These are phyloP conservation scores for Mycena vulgaris DNA, from an alignment of 768 basidiomycete genomes.

Conservation along the genomic window DNA sequence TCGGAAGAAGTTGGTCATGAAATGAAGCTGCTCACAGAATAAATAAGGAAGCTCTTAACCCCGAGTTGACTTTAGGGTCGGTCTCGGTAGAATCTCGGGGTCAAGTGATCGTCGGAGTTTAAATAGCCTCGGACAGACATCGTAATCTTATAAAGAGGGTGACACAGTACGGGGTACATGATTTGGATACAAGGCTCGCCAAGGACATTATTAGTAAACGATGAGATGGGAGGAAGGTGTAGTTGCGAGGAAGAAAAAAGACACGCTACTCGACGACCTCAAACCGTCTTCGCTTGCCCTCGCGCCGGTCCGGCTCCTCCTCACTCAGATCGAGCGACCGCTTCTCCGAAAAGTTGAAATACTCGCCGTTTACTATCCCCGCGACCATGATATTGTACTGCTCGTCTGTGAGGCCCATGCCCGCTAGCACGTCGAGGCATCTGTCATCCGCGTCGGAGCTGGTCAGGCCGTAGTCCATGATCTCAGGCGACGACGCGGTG, in stretches of 20 bases:
- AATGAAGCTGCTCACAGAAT: no score
- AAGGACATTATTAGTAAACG: neutral
- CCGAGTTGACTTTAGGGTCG: no score
- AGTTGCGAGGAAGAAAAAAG: neutral
- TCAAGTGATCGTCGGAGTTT: no score
- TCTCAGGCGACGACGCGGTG: constrained; percentile 38
- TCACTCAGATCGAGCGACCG: constrained; percentile 51
- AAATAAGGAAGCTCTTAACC: no score
- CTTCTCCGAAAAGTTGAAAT: constrained; percentile 58
- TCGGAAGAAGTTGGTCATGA: no score
- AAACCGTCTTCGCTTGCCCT: constrained; percentile 73
- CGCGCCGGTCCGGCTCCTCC: constrained; percentile 55
- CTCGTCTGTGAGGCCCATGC: constrained; percentile 91
- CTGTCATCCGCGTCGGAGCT: constrained; percentile 64
- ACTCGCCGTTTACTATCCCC: constrained; percentile 78
- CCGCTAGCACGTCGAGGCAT: constrained; percentile 86
- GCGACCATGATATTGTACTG: constrained; percentile 87
- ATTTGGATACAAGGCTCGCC: constrained; percentile 26
- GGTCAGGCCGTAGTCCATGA: constrained; percentile 28
- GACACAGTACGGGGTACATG: constrained; percentile 12
- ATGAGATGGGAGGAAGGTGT: neutral
- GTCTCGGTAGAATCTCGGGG: no score
- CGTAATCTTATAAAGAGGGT: no score
- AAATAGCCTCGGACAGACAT: no score
- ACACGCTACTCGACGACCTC: constrained; percentile 67